A percentile compares a stretch with the other conserved stretches of the same genome.
These are phyloP conservation scores for Candida patagonica DNA, from an alignment of 805 yeast genomes.

Conservation along the genomic window DNA sequence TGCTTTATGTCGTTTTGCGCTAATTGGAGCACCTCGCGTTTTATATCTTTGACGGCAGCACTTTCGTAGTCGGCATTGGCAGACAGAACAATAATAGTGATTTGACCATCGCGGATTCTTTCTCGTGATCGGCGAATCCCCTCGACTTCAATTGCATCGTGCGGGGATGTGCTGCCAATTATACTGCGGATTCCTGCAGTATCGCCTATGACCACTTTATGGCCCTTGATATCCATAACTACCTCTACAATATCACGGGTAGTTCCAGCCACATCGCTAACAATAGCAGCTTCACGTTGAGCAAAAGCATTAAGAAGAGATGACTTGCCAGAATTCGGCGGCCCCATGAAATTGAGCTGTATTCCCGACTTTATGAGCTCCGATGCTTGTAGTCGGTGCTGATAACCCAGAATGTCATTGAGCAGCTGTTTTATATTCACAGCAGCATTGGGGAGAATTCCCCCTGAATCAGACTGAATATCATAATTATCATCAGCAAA, in stretches of 20 bases:
- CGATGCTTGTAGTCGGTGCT: conserved; percentile 17
- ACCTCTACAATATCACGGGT: conserved; percentile 84
- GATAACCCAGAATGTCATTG: conserved; percentile 35
- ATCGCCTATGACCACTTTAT: conserved; percentile 75
- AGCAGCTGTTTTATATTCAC: conserved; percentile 34
- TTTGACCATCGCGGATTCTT: conserved; percentile 52
- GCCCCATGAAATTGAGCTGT: conserved; percentile 66
- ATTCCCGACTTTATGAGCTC: conserved; percentile 67
- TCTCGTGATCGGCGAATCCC: conserved; percentile 73
- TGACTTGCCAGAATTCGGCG: conserved; percentile 96
- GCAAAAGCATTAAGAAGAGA: conserved; percentile 72
- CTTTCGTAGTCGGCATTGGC: conserved; percentile 7
- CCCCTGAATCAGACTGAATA: conserved; percentile 6
- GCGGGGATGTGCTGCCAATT: neutral
- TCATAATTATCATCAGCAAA: conserved; percentile 84
- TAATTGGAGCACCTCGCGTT: conserved; percentile 11
- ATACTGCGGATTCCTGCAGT: conserved; percentile 79
- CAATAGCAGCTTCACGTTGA: conserved; percentile 77
- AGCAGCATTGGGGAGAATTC: conserved; percentile 44
- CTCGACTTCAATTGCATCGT: conserved; percentile 47
- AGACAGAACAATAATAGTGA: conserved; percentile 48
- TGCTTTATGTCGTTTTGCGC: conserved; percentile 6
- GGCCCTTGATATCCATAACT: conserved; percentile 74
- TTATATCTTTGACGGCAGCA: conserved; percentile 8
- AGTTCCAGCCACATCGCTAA: conserved; percentile 86